Conservation (phyloP, 495 filamentous ascomycete genomes). For the Aspergillus ellipticus region DNA sequence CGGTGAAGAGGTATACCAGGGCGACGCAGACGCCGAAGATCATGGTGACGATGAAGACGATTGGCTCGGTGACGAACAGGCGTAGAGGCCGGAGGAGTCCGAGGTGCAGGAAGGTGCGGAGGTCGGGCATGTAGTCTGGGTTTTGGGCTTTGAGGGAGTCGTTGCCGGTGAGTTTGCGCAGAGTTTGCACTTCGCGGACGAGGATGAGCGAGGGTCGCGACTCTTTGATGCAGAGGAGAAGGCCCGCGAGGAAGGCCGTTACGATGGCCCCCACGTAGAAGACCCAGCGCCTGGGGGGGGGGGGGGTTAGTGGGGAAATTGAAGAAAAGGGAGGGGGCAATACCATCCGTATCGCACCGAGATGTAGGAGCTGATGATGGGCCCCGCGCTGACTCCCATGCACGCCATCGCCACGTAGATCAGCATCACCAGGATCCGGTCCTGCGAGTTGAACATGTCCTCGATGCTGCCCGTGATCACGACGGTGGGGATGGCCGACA, state of each 20-base stretch:
- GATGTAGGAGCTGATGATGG: constrained; percentile 39
- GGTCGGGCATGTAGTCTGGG: not conserved
- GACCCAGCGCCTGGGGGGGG: constrained; percentile 31
- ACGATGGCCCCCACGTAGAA: constrained; percentile 7
- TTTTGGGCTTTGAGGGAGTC: not conserved
- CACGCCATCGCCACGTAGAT: constrained; percentile 37
- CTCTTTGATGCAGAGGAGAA: not conserved
- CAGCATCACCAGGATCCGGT: constrained; percentile 43
- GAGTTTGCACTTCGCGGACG: not conserved
- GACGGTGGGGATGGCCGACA: constrained; percentile 44
- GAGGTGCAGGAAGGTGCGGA: constrained; percentile 23
- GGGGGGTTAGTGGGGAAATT: no score
- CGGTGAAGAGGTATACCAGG: constrained; percentile 32
- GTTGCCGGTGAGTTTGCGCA: not conserved
- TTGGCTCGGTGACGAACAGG: constrained; percentile 42
- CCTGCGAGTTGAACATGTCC: constrained; percentile 41
- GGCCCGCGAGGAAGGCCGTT: not conserved
- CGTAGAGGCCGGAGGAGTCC: constrained; percentile 33
- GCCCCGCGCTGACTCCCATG: constrained; percentile 37
- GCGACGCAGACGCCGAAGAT: constrained; percentile 10
- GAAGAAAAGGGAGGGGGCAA: not conserved
- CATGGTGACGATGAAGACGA: constrained; percentile 26
- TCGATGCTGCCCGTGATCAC: constrained; percentile 49
- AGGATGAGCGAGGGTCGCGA: constrained; percentile 1
- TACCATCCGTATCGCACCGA: constrained; percentile 27